phyloP scores from a whole-genome alignment of 1,284 basidiomycete genomes.

The Melampsora allii-populina region DNA sequence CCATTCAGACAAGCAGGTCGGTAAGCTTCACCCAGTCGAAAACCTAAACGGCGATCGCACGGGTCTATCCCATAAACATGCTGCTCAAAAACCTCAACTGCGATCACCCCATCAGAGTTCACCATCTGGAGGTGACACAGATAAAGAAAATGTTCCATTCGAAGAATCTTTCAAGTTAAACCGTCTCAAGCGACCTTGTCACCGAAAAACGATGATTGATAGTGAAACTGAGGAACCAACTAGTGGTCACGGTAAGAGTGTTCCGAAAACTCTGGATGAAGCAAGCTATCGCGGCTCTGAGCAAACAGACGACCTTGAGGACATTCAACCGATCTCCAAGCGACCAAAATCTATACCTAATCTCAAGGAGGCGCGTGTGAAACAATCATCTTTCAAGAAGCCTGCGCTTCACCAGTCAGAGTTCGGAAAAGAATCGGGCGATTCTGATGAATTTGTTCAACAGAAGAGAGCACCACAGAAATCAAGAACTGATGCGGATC shows the following conservation, averaged over 20 bases:
- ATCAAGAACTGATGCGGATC: too few relatives aligned
- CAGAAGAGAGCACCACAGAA: too few relatives aligned
- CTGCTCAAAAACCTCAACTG: neutral
- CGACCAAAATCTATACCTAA: neutral
- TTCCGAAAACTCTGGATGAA: neutral
- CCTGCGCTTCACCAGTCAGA: too few relatives aligned
- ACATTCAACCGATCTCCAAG: neutral
- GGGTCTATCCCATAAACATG: neutral
- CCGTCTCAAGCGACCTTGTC: neutral
- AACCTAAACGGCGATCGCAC: neutral
- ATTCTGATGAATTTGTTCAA: too few relatives aligned
- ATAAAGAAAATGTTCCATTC: neutral
- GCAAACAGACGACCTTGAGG: neutral
- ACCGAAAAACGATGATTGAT: neutral
- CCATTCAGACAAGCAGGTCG: too few relatives aligned
- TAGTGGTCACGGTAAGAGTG: neutral
- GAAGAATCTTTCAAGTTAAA: neutral
- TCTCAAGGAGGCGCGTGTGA: neutral
- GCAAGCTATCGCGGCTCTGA: neutral
- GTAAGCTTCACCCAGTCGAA: neutral
- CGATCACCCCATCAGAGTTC: neutral
- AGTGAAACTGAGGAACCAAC: neutral
- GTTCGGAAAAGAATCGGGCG: too few relatives aligned
- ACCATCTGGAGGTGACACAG: neutral
- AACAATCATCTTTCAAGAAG: neutral